Evolutionary conservation across 2,329 filamentous ascomycete species (phyloP).

Genomic region (Botrytis byssoidea): DNA sequence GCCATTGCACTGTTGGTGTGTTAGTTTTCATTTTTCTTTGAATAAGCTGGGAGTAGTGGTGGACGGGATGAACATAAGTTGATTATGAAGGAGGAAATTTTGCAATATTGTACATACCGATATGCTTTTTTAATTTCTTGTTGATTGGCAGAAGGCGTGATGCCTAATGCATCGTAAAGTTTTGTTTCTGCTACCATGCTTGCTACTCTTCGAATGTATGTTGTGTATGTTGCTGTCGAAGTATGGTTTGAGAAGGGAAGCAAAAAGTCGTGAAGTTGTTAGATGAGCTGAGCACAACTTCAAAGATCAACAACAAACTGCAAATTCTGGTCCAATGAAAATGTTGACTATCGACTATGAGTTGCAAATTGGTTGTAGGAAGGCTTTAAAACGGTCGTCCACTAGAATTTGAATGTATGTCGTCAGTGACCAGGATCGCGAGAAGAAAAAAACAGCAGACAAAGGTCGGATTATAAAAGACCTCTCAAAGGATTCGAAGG

Average conservation of each 20-base stretch:
- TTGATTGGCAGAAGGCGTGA: constrained; percentile 77
- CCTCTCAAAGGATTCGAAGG: constrained; percentile 3
- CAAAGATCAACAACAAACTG: neutral
- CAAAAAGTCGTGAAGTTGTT: neutral
- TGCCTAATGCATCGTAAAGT: constrained; percentile 81
- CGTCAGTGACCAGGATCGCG: constrained; percentile 16
- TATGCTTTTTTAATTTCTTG: constrained; percentile 98
- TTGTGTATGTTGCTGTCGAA: neutral
- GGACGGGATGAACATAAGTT: neutral
- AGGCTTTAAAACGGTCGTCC: neutral
- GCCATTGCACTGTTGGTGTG: constrained; percentile 67
- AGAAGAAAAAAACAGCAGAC: neutral
- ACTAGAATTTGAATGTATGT: neutral
- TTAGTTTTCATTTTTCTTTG: constrained; percentile 22
- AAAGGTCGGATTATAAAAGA: constrained; percentile 7
- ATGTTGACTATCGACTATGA: neutral
- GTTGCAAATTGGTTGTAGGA: neutral
- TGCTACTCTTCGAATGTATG: constrained; percentile 19
- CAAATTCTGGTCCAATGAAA: neutral
- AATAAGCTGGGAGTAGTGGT: constrained; percentile 1
- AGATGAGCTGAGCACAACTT: neutral
- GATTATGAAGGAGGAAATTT: neutral
- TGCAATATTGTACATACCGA: constrained; percentile 54
- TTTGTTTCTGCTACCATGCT: constrained; percentile 93
- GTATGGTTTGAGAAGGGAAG: neutral